Conservation (phyloP, 1,139 yeast genomes). For the Scheffersomyces parashehatae region DNA sequence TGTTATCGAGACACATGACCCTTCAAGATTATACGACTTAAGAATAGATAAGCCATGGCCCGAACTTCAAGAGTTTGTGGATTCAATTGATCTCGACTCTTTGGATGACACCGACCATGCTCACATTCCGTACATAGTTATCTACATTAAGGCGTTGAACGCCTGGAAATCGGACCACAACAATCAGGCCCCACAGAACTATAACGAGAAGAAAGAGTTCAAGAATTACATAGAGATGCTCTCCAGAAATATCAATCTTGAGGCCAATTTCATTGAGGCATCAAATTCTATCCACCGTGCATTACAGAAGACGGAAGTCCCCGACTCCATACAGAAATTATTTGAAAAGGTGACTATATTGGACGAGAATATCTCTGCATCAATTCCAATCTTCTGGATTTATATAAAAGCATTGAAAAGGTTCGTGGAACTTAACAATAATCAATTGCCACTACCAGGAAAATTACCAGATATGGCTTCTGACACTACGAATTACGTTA, state of each 20-base stretch:
- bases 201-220: constrained; percentile 51
- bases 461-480: constrained; percentile 89
- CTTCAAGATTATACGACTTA: constrained; percentile 63
- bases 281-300: constrained; percentile 57
- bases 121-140: constrained; percentile 72
- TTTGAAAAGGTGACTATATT: constrained; percentile 23
- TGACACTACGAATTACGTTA: constrained; percentile 62
- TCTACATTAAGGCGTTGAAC: constrained; percentile 58
- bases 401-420: constrained; percentile 54
- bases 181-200: constrained; percentile 39
- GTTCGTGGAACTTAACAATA: constrained; percentile 45
- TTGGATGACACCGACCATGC: constrained; percentile 57
- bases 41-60: constrained; percentile 78
- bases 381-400: constrained; percentile 57
- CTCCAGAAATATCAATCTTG: constrained; percentile 39
- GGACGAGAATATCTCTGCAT: constrained; percentile 14
- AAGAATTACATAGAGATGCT: constrained; percentile 37
- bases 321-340: constrained; percentile 34
- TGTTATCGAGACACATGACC: constrained; percentile 76
- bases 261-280: constrained; percentile 76
- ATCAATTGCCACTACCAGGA: constrained; percentile 68
- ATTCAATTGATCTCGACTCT: constrained; percentile 47
- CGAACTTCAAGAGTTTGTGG: constrained; percentile 56
- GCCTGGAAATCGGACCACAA: constrained; percentile 40
- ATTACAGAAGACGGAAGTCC: constrained; percentile 40